These are phyloP conservation scores for Heterobasidion parviporum DNA, from an alignment of 1,284 basidiomycete species.

Conservation along the genomic window DNA sequence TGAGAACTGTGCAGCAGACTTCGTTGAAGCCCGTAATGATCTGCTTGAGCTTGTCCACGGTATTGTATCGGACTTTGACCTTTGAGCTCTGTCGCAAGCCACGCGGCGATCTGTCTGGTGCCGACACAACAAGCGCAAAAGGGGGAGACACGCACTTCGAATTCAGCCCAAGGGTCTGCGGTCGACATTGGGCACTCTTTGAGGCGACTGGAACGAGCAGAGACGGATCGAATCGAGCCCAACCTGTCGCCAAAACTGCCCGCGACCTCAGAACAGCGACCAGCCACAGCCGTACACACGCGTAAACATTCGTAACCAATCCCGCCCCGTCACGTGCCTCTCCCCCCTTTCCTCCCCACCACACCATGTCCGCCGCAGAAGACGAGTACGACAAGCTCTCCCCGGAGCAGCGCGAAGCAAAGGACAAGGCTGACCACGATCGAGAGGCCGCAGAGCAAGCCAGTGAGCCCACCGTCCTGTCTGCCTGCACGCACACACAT, in stretches of 20 bases:
- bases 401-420: conserved; percentile 65
- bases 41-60: conserved; percentile 74
- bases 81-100: conserved; percentile 30
- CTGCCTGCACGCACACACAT: conserved; percentile 11
- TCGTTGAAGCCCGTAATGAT: conserved; percentile 69
- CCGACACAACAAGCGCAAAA: conserved; percentile 2
- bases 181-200: conserved; percentile 29
- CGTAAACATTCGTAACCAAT: background rate
- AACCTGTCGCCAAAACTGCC: conserved; percentile 1
- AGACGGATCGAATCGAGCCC: conserved; percentile 4
- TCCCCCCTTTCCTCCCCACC: background rate
- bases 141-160: conserved; percentile 38
- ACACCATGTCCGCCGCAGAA: conserved; percentile 24
- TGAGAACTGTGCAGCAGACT: conserved; percentile 56
- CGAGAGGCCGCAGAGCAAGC: conserved; percentile 80
- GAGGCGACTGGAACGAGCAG: conserved; percentile 4
- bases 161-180: conserved; percentile 48
- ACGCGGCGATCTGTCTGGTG: conserved; percentile 1
- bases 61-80: conserved; percentile 43
- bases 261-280: background rate
- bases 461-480: conserved; percentile 40
- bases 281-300: background rate
- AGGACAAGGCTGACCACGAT: conserved; percentile 61
- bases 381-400: conserved; percentile 74
- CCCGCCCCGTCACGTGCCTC: background rate